These are phyloP conservation scores for Punctularia strigosozonata DNA, from an alignment of 768 basidiomycete species.

Conservation along the genomic window DNA sequence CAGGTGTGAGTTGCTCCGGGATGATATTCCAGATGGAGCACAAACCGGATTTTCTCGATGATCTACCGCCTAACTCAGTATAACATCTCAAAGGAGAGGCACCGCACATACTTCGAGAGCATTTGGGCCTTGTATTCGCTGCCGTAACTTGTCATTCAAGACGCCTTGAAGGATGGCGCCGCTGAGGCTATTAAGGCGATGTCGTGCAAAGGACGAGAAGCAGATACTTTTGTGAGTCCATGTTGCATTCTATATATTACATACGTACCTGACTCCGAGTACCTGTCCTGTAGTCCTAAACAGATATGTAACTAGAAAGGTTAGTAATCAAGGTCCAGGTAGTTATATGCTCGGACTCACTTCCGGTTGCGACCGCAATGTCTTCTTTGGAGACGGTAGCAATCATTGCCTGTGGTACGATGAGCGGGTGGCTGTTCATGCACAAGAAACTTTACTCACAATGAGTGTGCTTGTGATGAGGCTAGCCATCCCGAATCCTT, in stretches of 20 bases:
- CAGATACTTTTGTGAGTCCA: too few relatives aligned
- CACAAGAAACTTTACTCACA: conserved; percentile 41
- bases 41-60: conserved; percentile 58
- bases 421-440: too few relatives aligned
- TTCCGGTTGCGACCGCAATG: conserved; percentile 82
- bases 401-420: conserved; percentile 63
- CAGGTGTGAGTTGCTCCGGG: conserved; percentile 2
- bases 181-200: too few relatives aligned
- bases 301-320: conserved; percentile 71
- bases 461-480: conserved; percentile 81
- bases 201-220: too few relatives aligned
- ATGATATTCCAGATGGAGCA: conserved; percentile 4
- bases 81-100: conserved; percentile 5
- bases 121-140: conserved; percentile 66
- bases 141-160: conserved; percentile 54
- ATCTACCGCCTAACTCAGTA: conserved; percentile 31
- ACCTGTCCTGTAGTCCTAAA: conserved; percentile 94
- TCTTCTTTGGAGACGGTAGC: conserved; percentile 70
- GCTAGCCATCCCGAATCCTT: conserved; percentile 77
- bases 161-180: conserved; percentile 79
- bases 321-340: conserved; percentile 3
- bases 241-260: too few relatives aligned
- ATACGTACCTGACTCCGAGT: conserved; percentile 90
- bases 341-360: conserved; percentile 34
- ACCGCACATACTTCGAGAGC: conserved; percentile 49